A percentile compares a stretch with the other conserved stretches of the same genome.
Evolutionary conservation across 129 eudicot species (phyloP).

Genomic region (Dittrichia graveolens): DNA sequence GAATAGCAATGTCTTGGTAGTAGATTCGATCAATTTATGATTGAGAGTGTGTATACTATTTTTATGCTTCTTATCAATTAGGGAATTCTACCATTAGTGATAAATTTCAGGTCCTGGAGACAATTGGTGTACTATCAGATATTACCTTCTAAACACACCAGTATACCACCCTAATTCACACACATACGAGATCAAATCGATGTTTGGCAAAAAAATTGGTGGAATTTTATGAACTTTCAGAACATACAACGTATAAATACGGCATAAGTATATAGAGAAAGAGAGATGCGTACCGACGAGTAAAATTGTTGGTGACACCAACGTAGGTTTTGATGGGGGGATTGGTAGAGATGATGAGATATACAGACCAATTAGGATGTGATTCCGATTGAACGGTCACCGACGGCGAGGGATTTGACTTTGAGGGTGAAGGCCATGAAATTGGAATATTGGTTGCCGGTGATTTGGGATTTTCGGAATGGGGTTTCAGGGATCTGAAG

Average conservation of each 20-base stretch:
- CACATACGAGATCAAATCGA: too few species aligned
- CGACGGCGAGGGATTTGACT: constrained; percentile 14
- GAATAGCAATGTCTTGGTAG: neutral
- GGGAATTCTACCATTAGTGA: too few species aligned
- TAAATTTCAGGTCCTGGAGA: too few species aligned
- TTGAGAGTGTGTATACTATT: too few species aligned
- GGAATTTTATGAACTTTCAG: neutral
- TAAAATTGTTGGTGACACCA: constrained; percentile 87
- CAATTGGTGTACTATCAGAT: too few species aligned
- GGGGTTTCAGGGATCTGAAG: constrained; percentile 66
- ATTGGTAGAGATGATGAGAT: constrained; percentile 79
- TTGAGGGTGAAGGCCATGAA: constrained; percentile 23
- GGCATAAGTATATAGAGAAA: neutral
- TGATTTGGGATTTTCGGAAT: constrained; percentile 18
- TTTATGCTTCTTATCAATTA: too few species aligned
- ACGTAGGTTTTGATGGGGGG: constrained; percentile 86
- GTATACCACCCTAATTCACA: too few species aligned
- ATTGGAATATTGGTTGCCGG: constrained; percentile 19
- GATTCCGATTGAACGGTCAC: constrained; percentile 5
- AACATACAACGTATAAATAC: neutral
- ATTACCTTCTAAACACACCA: too few species aligned
- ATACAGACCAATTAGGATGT: constrained; percentile 57
- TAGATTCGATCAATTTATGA: neutral
- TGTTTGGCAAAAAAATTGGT: too few species aligned
- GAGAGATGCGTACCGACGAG: constrained; percentile 61